A percentile compares a stretch with the other conserved stretches of the same genome.
Evolutionary conservation across 139 green algal genomes (phyloP).

Genomic region (Ulvella scutata): DNA sequence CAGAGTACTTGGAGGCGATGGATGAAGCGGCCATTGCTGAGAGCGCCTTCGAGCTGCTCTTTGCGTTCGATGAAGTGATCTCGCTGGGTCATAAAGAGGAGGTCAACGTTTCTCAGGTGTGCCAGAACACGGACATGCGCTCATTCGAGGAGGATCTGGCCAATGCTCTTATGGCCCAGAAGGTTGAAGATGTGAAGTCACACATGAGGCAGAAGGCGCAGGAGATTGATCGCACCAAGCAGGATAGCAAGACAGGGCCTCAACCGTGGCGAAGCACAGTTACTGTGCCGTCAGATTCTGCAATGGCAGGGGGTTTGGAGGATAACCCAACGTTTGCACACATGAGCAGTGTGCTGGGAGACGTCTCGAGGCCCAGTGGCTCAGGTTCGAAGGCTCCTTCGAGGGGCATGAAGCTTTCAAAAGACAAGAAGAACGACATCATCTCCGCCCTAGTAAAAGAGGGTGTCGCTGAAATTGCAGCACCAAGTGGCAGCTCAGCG

Average conservation of each 20-base stretch:
- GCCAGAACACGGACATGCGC: conserved; percentile 97
- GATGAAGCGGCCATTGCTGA: conserved; percentile 71
- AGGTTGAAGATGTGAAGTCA: conserved; percentile 45
- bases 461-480: conserved; percentile 36
- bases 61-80: conserved; percentile 98
- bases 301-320: conserved; percentile 3
- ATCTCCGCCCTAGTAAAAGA: conserved; percentile 60
- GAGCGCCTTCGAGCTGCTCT: conserved; percentile 93
- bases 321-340: not conserved
- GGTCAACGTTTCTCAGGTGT: conserved; percentile 48
- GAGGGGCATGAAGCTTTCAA: conserved; percentile 76
- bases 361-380: not conserved
- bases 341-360: not conserved
- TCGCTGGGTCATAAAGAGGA: conserved; percentile 85
- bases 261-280: not conserved
- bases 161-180: conserved; percentile 89
- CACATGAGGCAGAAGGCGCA: conserved; percentile 65
- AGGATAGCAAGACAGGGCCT: conserved; percentile 30
- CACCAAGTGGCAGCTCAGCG: conserved; percentile 1
- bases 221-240: conserved; percentile 89
- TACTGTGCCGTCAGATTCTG: not conserved
- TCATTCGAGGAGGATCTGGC: conserved; percentile 97
- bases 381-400: not conserved
- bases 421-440: conserved; percentile 68
- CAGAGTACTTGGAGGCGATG: conserved; percentile 53